A percentile compares a stretch with the other conserved stretches of the same genome.
phyloP scores from a whole-genome alignment of 345 rosid genomes.

The Citrus glauca region DNA sequence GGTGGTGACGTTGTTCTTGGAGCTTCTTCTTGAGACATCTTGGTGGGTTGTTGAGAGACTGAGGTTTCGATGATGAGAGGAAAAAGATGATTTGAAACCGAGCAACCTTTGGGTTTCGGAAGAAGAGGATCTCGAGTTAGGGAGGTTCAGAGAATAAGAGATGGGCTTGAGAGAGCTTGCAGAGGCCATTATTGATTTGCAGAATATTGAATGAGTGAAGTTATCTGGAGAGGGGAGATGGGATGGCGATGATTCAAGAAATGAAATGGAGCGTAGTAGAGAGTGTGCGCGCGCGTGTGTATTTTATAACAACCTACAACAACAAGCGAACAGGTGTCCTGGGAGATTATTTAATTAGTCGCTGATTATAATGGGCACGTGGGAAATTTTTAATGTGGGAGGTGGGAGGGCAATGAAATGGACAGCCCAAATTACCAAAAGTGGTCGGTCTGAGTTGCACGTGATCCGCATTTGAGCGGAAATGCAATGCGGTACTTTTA shows the following conservation, averaged over 20 bases:
- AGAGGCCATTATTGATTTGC: slow-evolving; percentile 17
- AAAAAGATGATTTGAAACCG: slow-evolving; percentile 9
- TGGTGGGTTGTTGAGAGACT: background rate
- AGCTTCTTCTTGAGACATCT: background rate
- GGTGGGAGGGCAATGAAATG: background rate
- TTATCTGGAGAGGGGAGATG: background rate
- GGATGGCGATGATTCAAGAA: background rate
- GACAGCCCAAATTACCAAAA: background rate
- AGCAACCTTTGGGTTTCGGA: background rate
- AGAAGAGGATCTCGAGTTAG: background rate
- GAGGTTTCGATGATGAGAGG: slow-evolving; percentile 7
- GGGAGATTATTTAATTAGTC: too few species aligned
- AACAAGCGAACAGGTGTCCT: background rate
- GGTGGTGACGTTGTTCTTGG: slow-evolving; percentile 12
- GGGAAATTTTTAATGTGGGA: background rate
- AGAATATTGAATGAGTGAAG: too few species aligned
- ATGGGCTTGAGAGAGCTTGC: background rate
- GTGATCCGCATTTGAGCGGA: background rate
- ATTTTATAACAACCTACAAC: too few species aligned
- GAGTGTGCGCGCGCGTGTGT: too few species aligned
- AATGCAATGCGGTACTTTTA: too few species aligned
- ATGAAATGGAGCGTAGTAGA: background rate
- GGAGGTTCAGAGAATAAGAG: slow-evolving; percentile 9
- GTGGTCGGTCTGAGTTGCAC: background rate
- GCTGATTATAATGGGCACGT: background rate